Evolutionary conservation across 1,284 basidiomycete species (phyloP).

Genomic region (Moesziomyces antarcticus): DNA sequence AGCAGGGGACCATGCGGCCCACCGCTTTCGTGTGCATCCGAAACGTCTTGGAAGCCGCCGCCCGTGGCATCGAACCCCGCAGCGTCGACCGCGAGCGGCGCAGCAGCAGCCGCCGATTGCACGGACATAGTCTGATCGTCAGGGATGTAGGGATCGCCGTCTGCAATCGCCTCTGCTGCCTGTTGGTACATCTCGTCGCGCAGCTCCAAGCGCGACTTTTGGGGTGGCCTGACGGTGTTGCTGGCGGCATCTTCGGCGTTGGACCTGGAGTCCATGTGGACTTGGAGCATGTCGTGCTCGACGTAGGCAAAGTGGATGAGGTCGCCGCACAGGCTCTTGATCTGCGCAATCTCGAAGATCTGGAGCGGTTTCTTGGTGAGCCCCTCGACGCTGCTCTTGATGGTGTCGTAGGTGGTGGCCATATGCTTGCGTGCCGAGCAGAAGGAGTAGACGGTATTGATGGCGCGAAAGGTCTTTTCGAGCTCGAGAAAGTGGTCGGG

Average conservation of each 20-base stretch:
- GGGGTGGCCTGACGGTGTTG: slow-evolving; percentile 25
- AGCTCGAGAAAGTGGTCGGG: slow-evolving; percentile 68
- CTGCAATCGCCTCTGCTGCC: slow-evolving; percentile 30
- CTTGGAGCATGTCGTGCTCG: slow-evolving; percentile 75
- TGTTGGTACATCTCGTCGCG: slow-evolving; percentile 51
- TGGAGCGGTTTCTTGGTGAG: slow-evolving; percentile 82
- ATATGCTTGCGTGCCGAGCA: slow-evolving; percentile 84
- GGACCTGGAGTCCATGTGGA: slow-evolving; percentile 70
- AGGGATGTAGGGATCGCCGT: slow-evolving; percentile 20
- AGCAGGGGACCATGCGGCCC: slow-evolving; percentile 25
- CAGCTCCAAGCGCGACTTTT: slow-evolving; percentile 20
- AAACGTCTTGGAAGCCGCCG: slow-evolving; percentile 46
- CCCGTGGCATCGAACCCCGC: slow-evolving; percentile 37
- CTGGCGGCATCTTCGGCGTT: slow-evolving; percentile 37
- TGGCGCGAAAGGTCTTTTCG: slow-evolving; percentile 74
- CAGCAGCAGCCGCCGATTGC: background rate
- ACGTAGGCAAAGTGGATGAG: slow-evolving; percentile 85
- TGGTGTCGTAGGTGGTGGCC: slow-evolving; percentile 80
- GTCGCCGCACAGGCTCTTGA: slow-evolving; percentile 88
- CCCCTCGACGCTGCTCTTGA: slow-evolving; percentile 81
- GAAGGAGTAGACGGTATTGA: slow-evolving; percentile 90
- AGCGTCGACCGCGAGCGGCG: slow-evolving; percentile 21
- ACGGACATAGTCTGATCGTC: slow-evolving; percentile 20
- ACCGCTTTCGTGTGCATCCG: slow-evolving; percentile 27
- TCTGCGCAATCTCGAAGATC: slow-evolving; percentile 80